Evolutionary conservation across 352 stramenopile species (phyloP).

Genomic region (Blastocystis sp.): DNA sequence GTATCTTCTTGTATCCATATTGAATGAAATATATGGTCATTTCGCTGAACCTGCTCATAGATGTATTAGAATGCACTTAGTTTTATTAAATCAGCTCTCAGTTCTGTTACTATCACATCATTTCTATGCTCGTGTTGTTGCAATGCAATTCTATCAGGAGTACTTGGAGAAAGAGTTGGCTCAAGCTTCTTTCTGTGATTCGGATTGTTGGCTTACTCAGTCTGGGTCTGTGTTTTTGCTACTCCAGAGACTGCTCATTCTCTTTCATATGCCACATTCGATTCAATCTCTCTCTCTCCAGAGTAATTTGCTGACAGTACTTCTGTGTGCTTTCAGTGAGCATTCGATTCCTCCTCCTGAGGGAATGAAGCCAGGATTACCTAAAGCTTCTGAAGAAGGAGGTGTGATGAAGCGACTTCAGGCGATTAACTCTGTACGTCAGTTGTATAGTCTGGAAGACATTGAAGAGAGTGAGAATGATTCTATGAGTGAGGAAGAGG

Average conservation of each 20-base stretch:
- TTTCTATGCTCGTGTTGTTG: not conserved
- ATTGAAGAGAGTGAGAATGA: conserved; percentile 45
- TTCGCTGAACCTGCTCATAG: not conserved
- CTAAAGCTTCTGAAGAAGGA: not conserved
- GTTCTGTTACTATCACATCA: not conserved
- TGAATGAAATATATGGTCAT: not conserved
- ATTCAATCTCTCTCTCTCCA: not conserved
- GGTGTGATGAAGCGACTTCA: not conserved
- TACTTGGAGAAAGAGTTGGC: not conserved
- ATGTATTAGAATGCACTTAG: not conserved
- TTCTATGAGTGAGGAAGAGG: not conserved
- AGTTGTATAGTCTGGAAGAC: conserved; percentile 21
- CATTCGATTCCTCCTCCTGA: not conserved
- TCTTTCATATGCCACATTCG: not conserved
- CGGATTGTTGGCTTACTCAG: not conserved
- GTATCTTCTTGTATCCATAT: not conserved
- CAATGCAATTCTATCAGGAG: not conserved
- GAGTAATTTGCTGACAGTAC: not conserved
- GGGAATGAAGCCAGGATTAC: not conserved
- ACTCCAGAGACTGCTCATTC: conserved; percentile 30
- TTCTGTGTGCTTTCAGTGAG: conserved; percentile 12
- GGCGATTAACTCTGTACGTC: not conserved
- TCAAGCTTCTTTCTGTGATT: not conserved
- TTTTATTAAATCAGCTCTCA: not conserved
- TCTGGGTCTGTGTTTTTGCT: not conserved